Base-by-base conservation (phyloP, 2,329 filamentous ascomycete genomes). In the Aspergillus tanneri region DNA sequence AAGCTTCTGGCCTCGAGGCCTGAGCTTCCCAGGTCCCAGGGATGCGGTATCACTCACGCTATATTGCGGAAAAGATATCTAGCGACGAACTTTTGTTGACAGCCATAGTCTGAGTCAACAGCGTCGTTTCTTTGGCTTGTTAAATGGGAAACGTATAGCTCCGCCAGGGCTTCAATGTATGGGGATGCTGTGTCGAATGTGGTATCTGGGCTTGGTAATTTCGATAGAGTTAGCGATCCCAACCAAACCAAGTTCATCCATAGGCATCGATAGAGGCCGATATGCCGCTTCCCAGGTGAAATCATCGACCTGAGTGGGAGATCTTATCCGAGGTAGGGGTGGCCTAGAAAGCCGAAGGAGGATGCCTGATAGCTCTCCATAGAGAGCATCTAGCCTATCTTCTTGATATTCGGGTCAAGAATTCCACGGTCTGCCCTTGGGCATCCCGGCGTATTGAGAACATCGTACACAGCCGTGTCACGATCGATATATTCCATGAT, bases 81-180 rank as follows among this genome's bases (percentile, higher is more conserved):
- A 5, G 54, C 57, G 18, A 60, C 36, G 37, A 52, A 59, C 23
- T 60, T 60, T 5, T 50, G 43, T 11, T 51, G 44, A 37, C 58
- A 64, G 37, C 63, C 59, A 11, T 55, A 51, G 5, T 38, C 55
- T 6, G 60, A 62, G 2, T 61, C 46, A 10, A 71, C 60, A n/a
- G 67, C 64, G 49, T 72, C 63, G 50, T 75, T 73, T 19, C 61
- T 64, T 50, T 75, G 72, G 11, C 64, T 61, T 10, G 47, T 43
- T 8, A 74, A 48, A 37, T 75, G 70, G 22, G 61, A 60, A 3
- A 78, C 57, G 40, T 78, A 70, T 55, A 74, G 66, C 7, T 75
- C 65, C 6, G 73, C 69, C 7, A 76, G 58, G 1, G 62, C 63
- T 25, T 40, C 41, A 37, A 70, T 71, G 62, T 73, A 76, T 14